phyloP scores from a whole-genome alignment of 495 filamentous ascomycete genomes.

The Xylaria nigripes region DNA sequence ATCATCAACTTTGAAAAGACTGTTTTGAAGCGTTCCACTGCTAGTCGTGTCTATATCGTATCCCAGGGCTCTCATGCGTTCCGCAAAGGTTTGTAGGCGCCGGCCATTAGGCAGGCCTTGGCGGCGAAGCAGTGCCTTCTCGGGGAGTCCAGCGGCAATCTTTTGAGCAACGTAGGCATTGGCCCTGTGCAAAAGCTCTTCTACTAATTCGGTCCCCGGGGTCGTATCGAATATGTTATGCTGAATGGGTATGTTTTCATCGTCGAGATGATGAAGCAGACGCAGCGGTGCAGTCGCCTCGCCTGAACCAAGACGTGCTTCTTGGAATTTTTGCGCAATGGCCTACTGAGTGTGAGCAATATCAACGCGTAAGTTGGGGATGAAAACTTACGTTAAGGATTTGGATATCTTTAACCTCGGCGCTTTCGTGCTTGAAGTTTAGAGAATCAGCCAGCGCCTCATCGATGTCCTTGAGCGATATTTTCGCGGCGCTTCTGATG shows the following conservation, averaged over 20 bases:
- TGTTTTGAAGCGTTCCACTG: slow-evolving; percentile 85
- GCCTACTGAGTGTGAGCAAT: slow-evolving; percentile 41
- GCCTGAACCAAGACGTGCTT: slow-evolving; percentile 71
- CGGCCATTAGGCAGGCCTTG: slow-evolving; percentile 78
- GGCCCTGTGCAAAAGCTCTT: slow-evolving; percentile 86
- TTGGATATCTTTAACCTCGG: slow-evolving; percentile 62
- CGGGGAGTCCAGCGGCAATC: slow-evolving; percentile 67
- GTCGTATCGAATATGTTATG: slow-evolving; percentile 92
- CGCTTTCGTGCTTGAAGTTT: slow-evolving; percentile 49
- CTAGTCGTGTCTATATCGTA: slow-evolving; percentile 81
- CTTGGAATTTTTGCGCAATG: slow-evolving; percentile 79
- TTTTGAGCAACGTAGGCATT: slow-evolving; percentile 85
- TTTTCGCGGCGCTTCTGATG: slow-evolving; percentile 79
- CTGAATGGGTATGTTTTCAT: slow-evolving; percentile 94
- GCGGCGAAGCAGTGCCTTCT: slow-evolving; percentile 85
- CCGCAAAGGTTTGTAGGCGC: slow-evolving; percentile 80
- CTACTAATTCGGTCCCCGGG: slow-evolving; percentile 82
- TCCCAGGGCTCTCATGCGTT: slow-evolving; percentile 85
- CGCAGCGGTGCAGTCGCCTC: slow-evolving; percentile 76
- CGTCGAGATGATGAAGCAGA: slow-evolving; percentile 87
- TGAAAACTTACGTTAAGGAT: slow-evolving; percentile 58
- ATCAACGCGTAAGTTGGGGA: neutral
- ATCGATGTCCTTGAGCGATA: slow-evolving; percentile 80
- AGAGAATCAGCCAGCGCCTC: slow-evolving; percentile 57
- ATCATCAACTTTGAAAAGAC: slow-evolving; percentile 85